Evolutionary conservation across 495 filamentous ascomycete species (phyloP), one percentile per base, ranked within the genome.

Genomic region (Ramalina peruviana): DNA sequence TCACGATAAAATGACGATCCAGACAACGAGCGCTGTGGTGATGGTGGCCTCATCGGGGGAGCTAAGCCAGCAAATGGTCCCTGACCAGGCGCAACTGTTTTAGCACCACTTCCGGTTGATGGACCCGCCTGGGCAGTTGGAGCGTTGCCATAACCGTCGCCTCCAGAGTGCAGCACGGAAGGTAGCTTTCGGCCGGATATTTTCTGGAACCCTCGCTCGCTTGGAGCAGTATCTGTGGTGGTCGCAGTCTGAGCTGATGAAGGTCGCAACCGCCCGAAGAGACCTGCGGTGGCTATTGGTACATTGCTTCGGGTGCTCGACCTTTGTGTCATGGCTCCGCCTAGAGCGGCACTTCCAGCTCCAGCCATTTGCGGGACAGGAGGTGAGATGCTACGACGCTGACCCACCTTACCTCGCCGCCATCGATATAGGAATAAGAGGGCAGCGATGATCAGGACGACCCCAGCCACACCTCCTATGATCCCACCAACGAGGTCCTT

Each of bases 181-280:
- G 75, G 71, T n/a, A 89, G 66, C 55, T 87, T 87, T 47, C 78
- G 72, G 33, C 85, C 85, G 6, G 83, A 82, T 4, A 89, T 67
- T 53, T 74, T 75, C 52, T 78, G 72, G 53, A 78, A 78, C 2
- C 75, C 74, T 13, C 70, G 70, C 44, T 78, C 74, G 49, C 71
- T 72, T 4, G 67, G 54, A 71, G 3, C 71, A 10, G 58, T 56
- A 12, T 53, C 51, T 30, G 55, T 49, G 37, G 57, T 60, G 12
- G 60, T 47, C 39, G 57, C 53, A 12, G 59, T 60, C 48, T 63
- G 60, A 33, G 52, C 50, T 12, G 59, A 62, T 36, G 30, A 23
- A 13, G 62, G 62, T 53, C 62, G 50, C 13, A 63, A 46, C n/a
- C 62, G 60, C 55, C 70, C 50, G 65, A 80, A 50, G 59, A 71